Base-by-base conservation (phyloP, 1,284 basidiomycete genomes). In the Leucoagaricus sp. region DNA sequence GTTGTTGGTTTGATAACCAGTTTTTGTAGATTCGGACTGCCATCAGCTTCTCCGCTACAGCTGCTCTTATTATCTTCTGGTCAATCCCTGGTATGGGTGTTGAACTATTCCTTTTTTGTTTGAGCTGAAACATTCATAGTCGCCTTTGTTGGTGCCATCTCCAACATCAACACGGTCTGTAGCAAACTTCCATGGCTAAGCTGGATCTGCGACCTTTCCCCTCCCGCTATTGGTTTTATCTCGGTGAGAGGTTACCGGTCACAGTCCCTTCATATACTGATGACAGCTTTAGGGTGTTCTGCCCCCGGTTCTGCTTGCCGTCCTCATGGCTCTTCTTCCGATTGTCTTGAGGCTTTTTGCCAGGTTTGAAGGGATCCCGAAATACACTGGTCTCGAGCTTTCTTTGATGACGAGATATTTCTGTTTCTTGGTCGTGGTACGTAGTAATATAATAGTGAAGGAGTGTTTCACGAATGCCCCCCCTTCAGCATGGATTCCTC, bases 371-470 rank as follows among this genome's bases (percentile, higher is more conserved):
- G 93, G 93, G 33, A 88, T 92, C 21, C 92, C 93, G 0, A 88
- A 90, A 60, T 77, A 77, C 29, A 92, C 89, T 2, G 89, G 87
- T 5, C 78, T 98, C 57, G 96, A 98, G 67, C 80, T 97, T 21
- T 91, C 90, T 58, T 76, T 98, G 61, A 97, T 98, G 91, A 86
- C 85, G 4, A 83, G 96, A 38, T 98, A 84, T 77, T 98, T 96
- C 77, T 76, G 92, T 56, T 98, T 98, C 84, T 89, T 91, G 75
- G 89, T 96, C 59, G 80, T 96, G 50, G 88, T 91, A 71, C 63
- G 89, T 84, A 38, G 31, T 54, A 55, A 5, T 23, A 17, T 6
- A 40, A 21, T 40, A 17, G 21, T 23, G 1, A 15, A 13, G 15
- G 5, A 31, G 6, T 17, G 38, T 12, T 26, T 13, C 34, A n/a